Evolutionary conservation across 2,329 filamentous ascomycete species (phyloP).

Genomic region (Apiospora koreana): DNA sequence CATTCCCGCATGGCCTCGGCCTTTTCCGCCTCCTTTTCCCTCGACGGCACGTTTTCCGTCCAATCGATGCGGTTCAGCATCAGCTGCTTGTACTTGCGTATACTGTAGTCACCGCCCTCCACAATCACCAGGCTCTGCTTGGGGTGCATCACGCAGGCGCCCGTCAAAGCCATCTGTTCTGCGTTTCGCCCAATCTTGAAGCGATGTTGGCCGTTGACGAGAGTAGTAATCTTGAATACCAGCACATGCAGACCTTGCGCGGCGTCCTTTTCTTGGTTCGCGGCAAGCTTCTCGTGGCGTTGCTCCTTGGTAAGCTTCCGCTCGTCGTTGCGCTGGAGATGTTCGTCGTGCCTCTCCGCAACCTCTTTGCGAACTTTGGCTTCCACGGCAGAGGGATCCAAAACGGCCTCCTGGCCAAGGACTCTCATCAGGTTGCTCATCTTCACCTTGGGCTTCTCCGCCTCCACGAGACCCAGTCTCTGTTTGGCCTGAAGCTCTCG

Average conservation of each 20-base stretch:
- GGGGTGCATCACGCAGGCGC: constrained; percentile 89
- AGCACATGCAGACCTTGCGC: constrained; percentile 81
- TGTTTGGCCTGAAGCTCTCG: constrained; percentile 98
- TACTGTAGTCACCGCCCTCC: constrained; percentile 83
- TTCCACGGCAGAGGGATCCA: constrained; percentile 96
- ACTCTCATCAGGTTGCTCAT: constrained; percentile 98
- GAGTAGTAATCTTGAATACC: constrained; percentile 85
- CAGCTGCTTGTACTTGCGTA: constrained; percentile 85
- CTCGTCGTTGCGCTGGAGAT: constrained; percentile 77
- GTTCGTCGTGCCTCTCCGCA: constrained; percentile 77
- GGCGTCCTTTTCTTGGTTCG: constrained; percentile 85
- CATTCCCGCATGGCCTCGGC: constrained; percentile 66
- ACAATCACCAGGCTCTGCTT: constrained; percentile 87
- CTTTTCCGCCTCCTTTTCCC: constrained; percentile 59
- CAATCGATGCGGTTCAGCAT: constrained; percentile 94
- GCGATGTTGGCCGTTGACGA: constrained; percentile 91
- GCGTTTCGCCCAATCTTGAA: constrained; percentile 94
- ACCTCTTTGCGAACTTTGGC: constrained; percentile 92
- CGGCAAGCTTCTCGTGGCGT: constrained; percentile 76
- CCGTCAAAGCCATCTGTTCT: constrained; percentile 83
- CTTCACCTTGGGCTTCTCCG: constrained; percentile 93
- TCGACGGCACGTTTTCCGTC: constrained; percentile 81
- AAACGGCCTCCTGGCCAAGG: constrained; percentile 84
- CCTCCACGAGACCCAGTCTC: constrained; percentile 82
- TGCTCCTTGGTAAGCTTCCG: constrained; percentile 89